Evolutionary conservation across 345 rosid species (phyloP).

Genomic region (Tarenaya hassleriana): DNA sequence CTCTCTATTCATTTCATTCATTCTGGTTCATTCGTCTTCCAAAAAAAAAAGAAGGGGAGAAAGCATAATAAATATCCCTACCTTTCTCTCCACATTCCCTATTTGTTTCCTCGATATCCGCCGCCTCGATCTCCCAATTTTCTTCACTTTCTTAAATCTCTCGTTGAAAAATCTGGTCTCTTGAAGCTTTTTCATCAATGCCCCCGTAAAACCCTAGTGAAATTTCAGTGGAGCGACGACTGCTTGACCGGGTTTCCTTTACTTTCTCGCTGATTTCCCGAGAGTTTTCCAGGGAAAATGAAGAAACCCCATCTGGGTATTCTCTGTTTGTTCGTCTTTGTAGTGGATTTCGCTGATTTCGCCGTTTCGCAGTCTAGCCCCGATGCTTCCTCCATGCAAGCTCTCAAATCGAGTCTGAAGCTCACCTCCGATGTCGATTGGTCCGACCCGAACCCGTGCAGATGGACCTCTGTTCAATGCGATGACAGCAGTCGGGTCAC

Average conservation of each 20-base stretch:
- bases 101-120: too few species aligned
- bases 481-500: conserved; percentile 28
- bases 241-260: not conserved
- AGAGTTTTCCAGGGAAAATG: conserved; percentile 19
- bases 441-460: conserved; percentile 60
- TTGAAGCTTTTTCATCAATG: conserved; percentile 24
- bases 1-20: too few species aligned
- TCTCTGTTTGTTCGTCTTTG: conserved; percentile 22
- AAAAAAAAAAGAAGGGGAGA: too few species aligned
- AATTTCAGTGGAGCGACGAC: not conserved
- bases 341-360: conserved; percentile 1
- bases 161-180: not conserved
- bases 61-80: too few species aligned
- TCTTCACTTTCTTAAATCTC: too few species aligned
- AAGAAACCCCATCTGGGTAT: conserved; percentile 25
- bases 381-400: conserved; percentile 28
- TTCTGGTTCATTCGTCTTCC: too few species aligned
- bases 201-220: conserved; percentile 24
- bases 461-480: conserved; percentile 45
- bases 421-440: conserved; percentile 41
- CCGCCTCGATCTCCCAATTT: too few species aligned
- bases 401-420: conserved; percentile 30
- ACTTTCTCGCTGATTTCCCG: conserved; percentile 6
- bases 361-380: conserved; percentile 22
- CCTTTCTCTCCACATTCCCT: too few species aligned